Conservation (phyloP, 2,329 filamentous ascomycete species). For the Arthrobotrys sinensis region DNA sequence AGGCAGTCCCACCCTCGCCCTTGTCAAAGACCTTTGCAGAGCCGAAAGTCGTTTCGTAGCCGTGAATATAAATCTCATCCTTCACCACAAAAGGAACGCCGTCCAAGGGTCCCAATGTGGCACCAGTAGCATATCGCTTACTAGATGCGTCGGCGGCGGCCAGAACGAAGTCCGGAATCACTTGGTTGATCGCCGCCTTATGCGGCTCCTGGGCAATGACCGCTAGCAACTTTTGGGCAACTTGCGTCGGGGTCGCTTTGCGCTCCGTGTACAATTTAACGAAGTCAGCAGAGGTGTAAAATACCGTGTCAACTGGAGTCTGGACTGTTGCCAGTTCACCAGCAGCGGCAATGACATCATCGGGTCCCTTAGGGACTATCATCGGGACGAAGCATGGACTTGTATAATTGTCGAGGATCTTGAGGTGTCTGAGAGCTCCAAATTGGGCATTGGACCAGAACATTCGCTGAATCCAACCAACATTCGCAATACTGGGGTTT, state of each 20-base stretch:
- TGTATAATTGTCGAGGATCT: conserved; percentile 71
- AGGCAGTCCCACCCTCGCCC: conserved; percentile 73
- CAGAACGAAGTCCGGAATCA: conserved; percentile 70
- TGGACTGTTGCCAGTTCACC: conserved; percentile 68
- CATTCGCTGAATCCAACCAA: conserved; percentile 75
- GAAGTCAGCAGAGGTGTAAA: conserved; percentile 83
- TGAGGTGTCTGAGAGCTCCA: conserved; percentile 72
- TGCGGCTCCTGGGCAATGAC: conserved; percentile 68
- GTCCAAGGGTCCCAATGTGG: conserved; percentile 76
- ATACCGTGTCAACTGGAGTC: conserved; percentile 68
- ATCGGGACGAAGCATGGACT: conserved; percentile 70
- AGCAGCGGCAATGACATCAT: conserved; percentile 62
- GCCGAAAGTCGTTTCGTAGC: conserved; percentile 78
- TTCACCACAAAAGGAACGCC: conserved; percentile 82
- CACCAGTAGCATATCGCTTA: conserved; percentile 68
- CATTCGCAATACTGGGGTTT: conserved; percentile 72
- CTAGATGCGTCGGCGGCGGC: conserved; percentile 74
- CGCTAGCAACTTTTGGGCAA: conserved; percentile 72
- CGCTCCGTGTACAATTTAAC: conserved; percentile 75
- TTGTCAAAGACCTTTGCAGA: conserved; percentile 69
- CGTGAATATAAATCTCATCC: conserved; percentile 82
- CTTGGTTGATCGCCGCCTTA: conserved; percentile 57
- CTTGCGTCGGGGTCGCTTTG: conserved; percentile 71
- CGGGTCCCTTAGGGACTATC: conserved; percentile 68
- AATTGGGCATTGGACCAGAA: conserved; percentile 82